These are phyloP conservation scores for Chaetomiaceae sp. DNA, from an alignment of 2,329 filamentous ascomycete species.

Conservation along the genomic window DNA sequence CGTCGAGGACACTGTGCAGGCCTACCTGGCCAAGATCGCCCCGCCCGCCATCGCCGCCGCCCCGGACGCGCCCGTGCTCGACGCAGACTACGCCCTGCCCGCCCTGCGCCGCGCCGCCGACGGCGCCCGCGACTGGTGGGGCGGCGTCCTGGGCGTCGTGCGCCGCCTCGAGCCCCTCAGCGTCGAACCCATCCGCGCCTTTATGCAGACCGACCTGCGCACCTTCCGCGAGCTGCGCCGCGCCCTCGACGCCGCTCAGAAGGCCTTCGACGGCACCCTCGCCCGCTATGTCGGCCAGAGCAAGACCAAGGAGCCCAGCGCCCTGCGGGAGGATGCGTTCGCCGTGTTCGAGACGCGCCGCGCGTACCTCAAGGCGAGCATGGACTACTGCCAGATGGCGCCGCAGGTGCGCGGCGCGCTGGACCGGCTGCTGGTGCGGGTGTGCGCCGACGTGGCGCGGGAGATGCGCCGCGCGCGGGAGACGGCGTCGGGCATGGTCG, in stretches of 20 bases:
- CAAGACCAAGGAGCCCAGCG: slow-evolving; percentile 89
- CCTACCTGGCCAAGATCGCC: slow-evolving; percentile 68
- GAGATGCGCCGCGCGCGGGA: slow-evolving; percentile 73
- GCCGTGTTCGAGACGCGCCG: slow-evolving; percentile 89
- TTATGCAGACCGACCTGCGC: slow-evolving; percentile 72
- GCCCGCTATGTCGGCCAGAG: slow-evolving; percentile 77
- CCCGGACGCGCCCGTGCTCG: slow-evolving; percentile 71
- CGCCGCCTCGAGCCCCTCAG: slow-evolving; percentile 72
- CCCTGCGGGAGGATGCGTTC: slow-evolving; percentile 90
- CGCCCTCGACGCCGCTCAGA: slow-evolving; percentile 71
- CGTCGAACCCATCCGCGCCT: slow-evolving; percentile 73
- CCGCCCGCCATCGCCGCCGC: slow-evolving; percentile 59
- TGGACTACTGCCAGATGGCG: slow-evolving; percentile 87
- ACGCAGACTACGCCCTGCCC: slow-evolving; percentile 90
- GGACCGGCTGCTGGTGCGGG: slow-evolving; percentile 77
- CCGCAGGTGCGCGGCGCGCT: slow-evolving; percentile 79
- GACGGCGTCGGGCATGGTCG: slow-evolving; percentile 46
- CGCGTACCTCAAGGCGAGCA: slow-evolving; percentile 80
- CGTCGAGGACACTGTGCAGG: slow-evolving; percentile 73
- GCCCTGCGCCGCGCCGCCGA: slow-evolving; percentile 82
- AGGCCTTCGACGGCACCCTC: slow-evolving; percentile 74
- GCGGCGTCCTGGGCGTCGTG: slow-evolving; percentile 63
- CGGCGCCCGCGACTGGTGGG: slow-evolving; percentile 83
- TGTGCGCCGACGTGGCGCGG: slow-evolving; percentile 82
- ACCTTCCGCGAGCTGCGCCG: slow-evolving; percentile 80